These are phyloP conservation scores for Penicillium sp. DNA, from an alignment of 2,329 filamentous ascomycete genomes.

Conservation along the genomic window DNA sequence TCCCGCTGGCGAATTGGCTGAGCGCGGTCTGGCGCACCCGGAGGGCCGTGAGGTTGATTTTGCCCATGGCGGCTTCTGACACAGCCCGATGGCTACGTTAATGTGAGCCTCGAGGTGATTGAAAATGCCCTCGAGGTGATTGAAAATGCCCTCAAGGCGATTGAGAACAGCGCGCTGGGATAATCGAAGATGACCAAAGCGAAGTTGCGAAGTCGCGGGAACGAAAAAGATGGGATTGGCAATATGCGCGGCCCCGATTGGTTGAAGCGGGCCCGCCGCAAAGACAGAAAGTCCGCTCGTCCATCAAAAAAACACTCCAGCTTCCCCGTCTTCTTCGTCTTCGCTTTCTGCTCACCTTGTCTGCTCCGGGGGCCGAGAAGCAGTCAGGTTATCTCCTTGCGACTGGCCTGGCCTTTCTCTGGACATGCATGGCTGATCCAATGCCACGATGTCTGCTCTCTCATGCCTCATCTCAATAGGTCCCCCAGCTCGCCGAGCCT, in stretches of 20 bases:
- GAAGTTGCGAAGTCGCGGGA: constrained; percentile 18
- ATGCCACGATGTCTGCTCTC: constrained; percentile 60
- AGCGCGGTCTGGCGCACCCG: constrained; percentile 46
- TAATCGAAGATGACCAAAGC: neutral
- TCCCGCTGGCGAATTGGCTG: constrained; percentile 36
- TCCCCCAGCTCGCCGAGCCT: constrained; percentile 52
- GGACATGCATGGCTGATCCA: constrained; percentile 36
- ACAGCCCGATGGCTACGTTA: neutral
- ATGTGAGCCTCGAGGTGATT: neutral
- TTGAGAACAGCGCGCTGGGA: neutral
- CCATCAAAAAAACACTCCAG: constrained; percentile 25
- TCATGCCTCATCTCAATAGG: constrained; percentile 63
- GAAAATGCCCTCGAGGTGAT: neutral
- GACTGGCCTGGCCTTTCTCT: constrained; percentile 21
- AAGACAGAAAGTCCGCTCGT: constrained; percentile 25
- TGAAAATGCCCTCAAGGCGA: neutral
- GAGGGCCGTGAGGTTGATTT: constrained; percentile 47
- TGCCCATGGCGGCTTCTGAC: constrained; percentile 39
- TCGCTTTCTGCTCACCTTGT: constrained; percentile 2
- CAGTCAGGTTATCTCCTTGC: constrained; percentile 9
- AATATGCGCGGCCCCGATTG: constrained; percentile 38
- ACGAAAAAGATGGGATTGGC: constrained; percentile 38
- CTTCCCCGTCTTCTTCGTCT: constrained; percentile 11
- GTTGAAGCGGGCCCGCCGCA: constrained; percentile 34
- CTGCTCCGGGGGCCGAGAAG: constrained; percentile 13